Evolutionary conservation across 371 early-diverging fungal genomes (phyloP).

Genomic region (Choanephora cucurbitarum): DNA sequence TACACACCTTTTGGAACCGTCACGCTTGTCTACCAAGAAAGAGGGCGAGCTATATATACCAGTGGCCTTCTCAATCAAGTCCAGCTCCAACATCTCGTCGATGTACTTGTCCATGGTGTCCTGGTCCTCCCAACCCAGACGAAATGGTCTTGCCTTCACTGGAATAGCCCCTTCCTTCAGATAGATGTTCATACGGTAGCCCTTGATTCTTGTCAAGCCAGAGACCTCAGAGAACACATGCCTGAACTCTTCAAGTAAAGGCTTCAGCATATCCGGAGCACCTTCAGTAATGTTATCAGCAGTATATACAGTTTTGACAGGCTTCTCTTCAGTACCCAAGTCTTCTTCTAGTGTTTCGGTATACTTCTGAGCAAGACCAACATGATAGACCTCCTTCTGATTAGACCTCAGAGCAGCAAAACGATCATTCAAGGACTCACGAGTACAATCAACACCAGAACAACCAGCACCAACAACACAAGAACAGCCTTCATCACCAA

Average conservation of each 20-base stretch:
- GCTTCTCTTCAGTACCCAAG: background rate
- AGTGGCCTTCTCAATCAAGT: constrained; percentile 15
- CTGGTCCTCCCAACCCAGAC: constrained; percentile 22
- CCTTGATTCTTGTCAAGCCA: constrained; percentile 3
- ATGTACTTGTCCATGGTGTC: constrained; percentile 6
- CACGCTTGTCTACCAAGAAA: constrained; percentile 51
- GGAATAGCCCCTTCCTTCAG: constrained; percentile 8
- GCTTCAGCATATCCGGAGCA: background rate
- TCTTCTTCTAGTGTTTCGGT: constrained; percentile 1
- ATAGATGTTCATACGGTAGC: background rate
- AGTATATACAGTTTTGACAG: background rate
- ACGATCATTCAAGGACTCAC: too few relatives aligned
- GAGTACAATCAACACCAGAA: too few relatives aligned
- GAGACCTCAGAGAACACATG: constrained; percentile 17
- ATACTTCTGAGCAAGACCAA: background rate
- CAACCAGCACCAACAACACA: too few relatives aligned
- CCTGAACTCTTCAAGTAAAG: background rate
- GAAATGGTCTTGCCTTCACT: constrained; percentile 11
- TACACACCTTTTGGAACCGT: constrained; percentile 41
- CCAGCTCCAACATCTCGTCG: constrained; percentile 13
- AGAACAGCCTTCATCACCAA: too few relatives aligned
- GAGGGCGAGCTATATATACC: constrained; percentile 38
- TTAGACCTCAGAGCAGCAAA: too few relatives aligned
- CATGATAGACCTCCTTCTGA: constrained; percentile 4
- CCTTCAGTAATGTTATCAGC: constrained; percentile 5